These are phyloP conservation scores for Hypomyces rosellus DNA, from an alignment of 2,329 filamentous ascomycete species.

Conservation along the genomic window DNA sequence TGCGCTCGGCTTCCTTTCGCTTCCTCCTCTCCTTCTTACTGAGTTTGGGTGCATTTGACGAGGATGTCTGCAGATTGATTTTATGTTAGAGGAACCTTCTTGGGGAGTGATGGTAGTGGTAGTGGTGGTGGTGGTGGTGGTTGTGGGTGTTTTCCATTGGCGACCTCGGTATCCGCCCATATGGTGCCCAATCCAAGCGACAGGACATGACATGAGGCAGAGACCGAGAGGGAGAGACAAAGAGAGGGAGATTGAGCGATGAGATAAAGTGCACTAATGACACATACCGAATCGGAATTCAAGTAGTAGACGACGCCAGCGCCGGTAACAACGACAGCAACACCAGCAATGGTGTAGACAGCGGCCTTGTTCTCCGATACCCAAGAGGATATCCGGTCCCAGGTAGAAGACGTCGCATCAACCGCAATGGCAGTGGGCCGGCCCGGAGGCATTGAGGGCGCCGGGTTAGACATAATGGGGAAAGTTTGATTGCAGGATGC, in stretches of 20 bases:
- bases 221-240: not conserved
- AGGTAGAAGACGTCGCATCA: constrained; percentile 61
- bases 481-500: constrained; percentile 10
- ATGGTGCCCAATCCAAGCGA: constrained; percentile 2
- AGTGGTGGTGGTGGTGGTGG: too few relatives aligned
- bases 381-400: constrained; percentile 88
- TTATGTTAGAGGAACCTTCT: constrained; percentile 3
- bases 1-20: constrained; percentile 70
- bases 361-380: constrained; percentile 91
- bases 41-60: constrained; percentile 56
- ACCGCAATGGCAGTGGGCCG: constrained; percentile 41
- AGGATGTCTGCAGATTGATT: constrained; percentile 34
- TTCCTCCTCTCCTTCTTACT: constrained; percentile 88
- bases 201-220: constrained; percentile 7
- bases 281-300: constrained; percentile 50
- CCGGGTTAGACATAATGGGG: constrained; percentile 38
- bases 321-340: constrained; percentile 84
- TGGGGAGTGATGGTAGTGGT: not conserved
- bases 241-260: not conserved
- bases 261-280: not conserved
- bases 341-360: constrained; percentile 93
- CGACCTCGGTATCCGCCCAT: not conserved
- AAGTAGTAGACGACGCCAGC: constrained; percentile 93
- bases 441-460: constrained; percentile 42
- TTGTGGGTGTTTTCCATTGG: not conserved